Conservation (phyloP, 2,329 filamentous ascomycete genomes). For the Parasarocladium wereldwijsianum region DNA sequence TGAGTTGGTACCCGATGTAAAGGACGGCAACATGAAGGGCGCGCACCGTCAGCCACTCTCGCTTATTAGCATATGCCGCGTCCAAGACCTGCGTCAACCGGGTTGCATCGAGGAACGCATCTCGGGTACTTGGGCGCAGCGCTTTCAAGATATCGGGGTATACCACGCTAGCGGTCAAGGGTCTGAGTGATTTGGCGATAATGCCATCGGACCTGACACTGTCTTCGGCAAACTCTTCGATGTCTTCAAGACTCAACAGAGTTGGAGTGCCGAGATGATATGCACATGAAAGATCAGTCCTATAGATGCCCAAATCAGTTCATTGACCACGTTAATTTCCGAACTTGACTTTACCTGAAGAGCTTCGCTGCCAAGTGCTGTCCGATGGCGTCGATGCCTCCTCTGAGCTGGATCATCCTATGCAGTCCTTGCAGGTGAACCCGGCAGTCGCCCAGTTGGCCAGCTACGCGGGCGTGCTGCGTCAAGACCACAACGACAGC, state of each 20-base stretch:
- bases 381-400: constrained; percentile 2
- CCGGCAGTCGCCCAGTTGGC: constrained; percentile 2
- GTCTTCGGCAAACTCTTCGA: not conserved
- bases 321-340: not conserved
- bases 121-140: not conserved
- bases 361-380: constrained; percentile 2
- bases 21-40: not conserved
- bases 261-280: constrained; percentile 2
- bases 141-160: not conserved
- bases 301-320: not conserved
- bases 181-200: not conserved
- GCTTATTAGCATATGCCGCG: not conserved
- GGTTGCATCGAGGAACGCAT: constrained; percentile 3
- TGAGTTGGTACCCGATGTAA: constrained; percentile 3
- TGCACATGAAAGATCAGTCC: constrained; percentile 1
- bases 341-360: constrained; percentile 1
- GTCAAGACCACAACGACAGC: constrained; percentile 3
- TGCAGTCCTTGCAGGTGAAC: constrained; percentile 2
- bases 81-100: constrained; percentile 1
- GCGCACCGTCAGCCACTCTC: constrained; percentile 1
- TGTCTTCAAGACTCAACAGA: not conserved
- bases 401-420: constrained; percentile 1
- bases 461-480: constrained; percentile 1
- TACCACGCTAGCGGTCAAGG: not conserved
- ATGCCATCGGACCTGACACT: constrained; percentile 1